Conservation (phyloP, 306 rosid species). For the Cicer arietinum region DNA sequence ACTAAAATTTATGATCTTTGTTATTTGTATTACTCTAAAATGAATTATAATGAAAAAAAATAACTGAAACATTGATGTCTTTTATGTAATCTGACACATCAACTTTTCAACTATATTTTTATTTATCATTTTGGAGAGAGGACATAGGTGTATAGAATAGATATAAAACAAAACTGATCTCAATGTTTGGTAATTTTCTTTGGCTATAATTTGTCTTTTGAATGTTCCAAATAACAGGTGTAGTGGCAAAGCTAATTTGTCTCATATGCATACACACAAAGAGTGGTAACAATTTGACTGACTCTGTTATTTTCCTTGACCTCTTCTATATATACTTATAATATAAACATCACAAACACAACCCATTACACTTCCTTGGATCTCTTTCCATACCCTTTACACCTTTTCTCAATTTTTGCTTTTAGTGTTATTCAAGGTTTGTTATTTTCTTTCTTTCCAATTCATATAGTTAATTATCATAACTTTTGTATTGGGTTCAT, state of each 20-base stretch:
- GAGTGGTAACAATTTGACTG: constrained; percentile 40
- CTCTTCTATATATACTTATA: background rate
- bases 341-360: constrained; percentile 35
- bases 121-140: too few relatives aligned
- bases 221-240: constrained; percentile 47
- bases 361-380: background rate
- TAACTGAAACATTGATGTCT: too few relatives aligned
- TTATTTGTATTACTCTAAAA: too few relatives aligned
- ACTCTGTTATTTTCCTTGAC: constrained; percentile 18
- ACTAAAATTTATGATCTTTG: too few relatives aligned
- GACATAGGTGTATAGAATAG: too few relatives aligned
- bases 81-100: too few relatives aligned
- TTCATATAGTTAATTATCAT: constrained; percentile 1
- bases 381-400: constrained; percentile 28
- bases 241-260: constrained; percentile 48
- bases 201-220: constrained; percentile 22
- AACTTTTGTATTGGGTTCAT: constrained; percentile 27
- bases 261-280: constrained; percentile 38
- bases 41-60: too few relatives aligned
- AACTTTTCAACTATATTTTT: too few relatives aligned
- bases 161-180: background rate
- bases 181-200: background rate
- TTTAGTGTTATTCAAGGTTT: constrained; percentile 44
- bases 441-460: constrained; percentile 27
- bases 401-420: background rate